A percentile compares a stretch with the other conserved stretches of the same genome.
These are phyloP conservation scores for Penicillium sp. DNA, from an alignment of 2,329 filamentous ascomycete genomes.

Conservation along the genomic window DNA sequence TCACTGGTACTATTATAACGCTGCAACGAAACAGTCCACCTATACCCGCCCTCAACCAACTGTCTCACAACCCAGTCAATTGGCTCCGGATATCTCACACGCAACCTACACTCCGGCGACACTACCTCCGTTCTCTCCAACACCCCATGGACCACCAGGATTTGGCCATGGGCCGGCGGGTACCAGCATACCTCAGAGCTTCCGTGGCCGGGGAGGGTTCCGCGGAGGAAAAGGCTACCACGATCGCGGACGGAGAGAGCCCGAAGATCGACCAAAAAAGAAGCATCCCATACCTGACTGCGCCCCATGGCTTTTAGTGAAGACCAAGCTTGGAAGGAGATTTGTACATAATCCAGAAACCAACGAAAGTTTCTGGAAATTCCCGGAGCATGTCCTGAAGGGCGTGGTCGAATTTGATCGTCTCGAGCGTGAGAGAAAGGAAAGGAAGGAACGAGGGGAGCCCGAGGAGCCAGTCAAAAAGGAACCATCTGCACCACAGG, in stretches of 20 bases:
- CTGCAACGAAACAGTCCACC: conserved; percentile 76
- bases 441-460: conserved; percentile 47
- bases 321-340: conserved; percentile 80
- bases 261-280: conserved; percentile 73
- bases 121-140: conserved; percentile 37
- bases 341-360: conserved; percentile 88
- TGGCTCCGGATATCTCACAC: conserved; percentile 44
- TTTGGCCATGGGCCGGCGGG: conserved; percentile 15
- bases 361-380: conserved; percentile 90
- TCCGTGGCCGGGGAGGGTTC: conserved; percentile 46
- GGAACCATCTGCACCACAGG: conserved; percentile 13
- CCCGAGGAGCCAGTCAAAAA: conserved; percentile 19
- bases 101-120: conserved; percentile 33
- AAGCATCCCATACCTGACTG: conserved; percentile 75
- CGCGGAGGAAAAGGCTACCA: conserved; percentile 54
- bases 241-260: conserved; percentile 62
- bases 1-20: conserved; percentile 85
- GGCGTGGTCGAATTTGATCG: conserved; percentile 65
- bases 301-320: conserved; percentile 87
- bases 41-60: conserved; percentile 67
- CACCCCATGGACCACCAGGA: conserved; percentile 32
- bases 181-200: conserved; percentile 28
- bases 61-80: conserved; percentile 29
- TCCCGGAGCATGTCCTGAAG: conserved; percentile 79
- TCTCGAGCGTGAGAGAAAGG: conserved; percentile 67